Base-by-base conservation (phyloP, 2,329 filamentous ascomycete species). In the Aspergillus jensenii region DNA sequence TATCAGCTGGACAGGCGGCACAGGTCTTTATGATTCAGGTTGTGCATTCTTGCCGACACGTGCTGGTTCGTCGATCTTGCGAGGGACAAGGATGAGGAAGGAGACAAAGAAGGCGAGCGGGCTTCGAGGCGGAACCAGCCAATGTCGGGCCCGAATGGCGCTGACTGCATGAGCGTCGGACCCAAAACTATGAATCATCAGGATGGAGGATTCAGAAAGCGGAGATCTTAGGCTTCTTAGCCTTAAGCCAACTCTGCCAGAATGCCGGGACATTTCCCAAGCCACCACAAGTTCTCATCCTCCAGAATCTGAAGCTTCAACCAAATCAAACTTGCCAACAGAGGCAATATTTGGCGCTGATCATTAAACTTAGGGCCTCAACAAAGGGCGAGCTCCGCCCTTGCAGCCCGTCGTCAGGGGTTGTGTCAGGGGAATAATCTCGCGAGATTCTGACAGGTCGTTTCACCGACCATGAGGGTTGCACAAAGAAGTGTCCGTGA, bases 221-320 rank as follows among this genome's bases (percentile, higher is more conserved):
- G 62, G 48, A 59, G 61, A 65, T 65, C 63, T 60, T 61, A 63
- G 63, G 56, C 56, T 35, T 59, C 63, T 60, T 62, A 63, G 63
- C 57, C 56, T 40, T 58, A 59, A 59, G 27, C 27, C 52, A 33
- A 54, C 41, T 46, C 27, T 53, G 53, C 63, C 63, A 65, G 59
- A 65, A 59, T 61, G 59, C 46, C 61, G 63, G 63, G 61, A 58
- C 59, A 55, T 31, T 37, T 52, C 52, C 57, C 56, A 56, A 62
- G 56, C 60, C 62, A 59, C 58, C 52, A 54, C 58, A 52, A 54
- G 40, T 17, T 45, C 43, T 52, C 43, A 52, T 21, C 41, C 51
- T 52, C n/a, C 40, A 19, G 15, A 46, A 37, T 6, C 35, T 15
- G 35, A 39, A 52, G 48, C 49, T 25, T 54, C 52, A 55, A 25